phyloP scores from a whole-genome alignment of 768 basidiomycete genomes.

The Saitozyma podzolica region DNA sequence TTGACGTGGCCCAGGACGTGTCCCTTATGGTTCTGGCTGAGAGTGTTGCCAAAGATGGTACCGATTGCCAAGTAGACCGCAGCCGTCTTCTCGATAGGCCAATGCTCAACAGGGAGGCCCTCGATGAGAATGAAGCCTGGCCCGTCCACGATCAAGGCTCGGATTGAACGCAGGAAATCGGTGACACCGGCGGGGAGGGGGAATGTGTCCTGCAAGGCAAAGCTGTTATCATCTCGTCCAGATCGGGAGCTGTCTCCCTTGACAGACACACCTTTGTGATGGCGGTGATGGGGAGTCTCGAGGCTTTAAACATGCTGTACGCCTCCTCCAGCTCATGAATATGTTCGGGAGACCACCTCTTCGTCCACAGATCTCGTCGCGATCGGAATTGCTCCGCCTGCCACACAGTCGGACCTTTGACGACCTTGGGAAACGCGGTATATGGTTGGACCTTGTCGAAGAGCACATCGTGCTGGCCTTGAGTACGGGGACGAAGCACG shows the following conservation, averaged over 20 bases:
- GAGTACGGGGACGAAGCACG: too few species aligned
- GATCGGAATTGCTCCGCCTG: constrained; percentile 35
- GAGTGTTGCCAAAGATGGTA: constrained; percentile 40
- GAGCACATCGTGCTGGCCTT: constrained; percentile 39
- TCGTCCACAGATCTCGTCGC: constrained; percentile 39
- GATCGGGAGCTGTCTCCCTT: not conserved
- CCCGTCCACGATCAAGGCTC: constrained; percentile 37
- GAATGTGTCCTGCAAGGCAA: constrained; percentile 35
- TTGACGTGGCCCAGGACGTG: constrained; percentile 52
- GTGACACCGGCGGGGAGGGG: constrained; percentile 35
- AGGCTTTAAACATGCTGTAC: constrained; percentile 26
- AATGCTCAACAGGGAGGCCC: constrained; percentile 42
- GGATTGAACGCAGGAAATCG: constrained; percentile 16
- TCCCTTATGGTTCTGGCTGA: constrained; percentile 46
- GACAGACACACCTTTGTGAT: constrained; percentile 34
- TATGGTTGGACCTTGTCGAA: constrained; percentile 38
- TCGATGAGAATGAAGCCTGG: constrained; percentile 50
- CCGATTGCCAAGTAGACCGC: constrained; percentile 48
- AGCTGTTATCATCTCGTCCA: not conserved
- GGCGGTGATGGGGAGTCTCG: constrained; percentile 26
- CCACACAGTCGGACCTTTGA: constrained; percentile 48
- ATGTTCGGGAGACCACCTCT: constrained; percentile 33
- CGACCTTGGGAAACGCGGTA: constrained; percentile 31
- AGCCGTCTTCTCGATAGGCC: constrained; percentile 42
- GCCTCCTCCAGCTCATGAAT: constrained; percentile 41